These are phyloP conservation scores for Favolaschia claudopus DNA, from an alignment of 768 basidiomycete genomes.

Conservation along the genomic window DNA sequence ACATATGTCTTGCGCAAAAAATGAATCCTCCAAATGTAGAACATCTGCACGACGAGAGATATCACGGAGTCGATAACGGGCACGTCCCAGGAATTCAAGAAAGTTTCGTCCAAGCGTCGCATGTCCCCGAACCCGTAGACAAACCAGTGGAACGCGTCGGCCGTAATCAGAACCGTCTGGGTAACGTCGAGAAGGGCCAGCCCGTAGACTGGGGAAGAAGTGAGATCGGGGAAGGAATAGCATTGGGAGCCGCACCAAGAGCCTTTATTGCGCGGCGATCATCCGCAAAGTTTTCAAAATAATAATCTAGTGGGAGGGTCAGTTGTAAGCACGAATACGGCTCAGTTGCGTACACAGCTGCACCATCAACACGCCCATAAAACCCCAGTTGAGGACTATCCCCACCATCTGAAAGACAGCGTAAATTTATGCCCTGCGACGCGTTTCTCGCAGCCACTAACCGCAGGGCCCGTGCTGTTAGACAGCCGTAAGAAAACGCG, in stretches of 20 bases:
- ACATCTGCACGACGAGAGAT: constrained; percentile 28
- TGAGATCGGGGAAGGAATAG: constrained; percentile 1
- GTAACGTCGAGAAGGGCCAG: constrained; percentile 28
- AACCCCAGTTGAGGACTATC: constrained; percentile 17
- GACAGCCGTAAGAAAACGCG: background rate
- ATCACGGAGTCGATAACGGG: constrained; percentile 29
- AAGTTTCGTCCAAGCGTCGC: constrained; percentile 17
- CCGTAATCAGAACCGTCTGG: constrained; percentile 29
- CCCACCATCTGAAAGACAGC: background rate
- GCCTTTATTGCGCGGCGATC: constrained; percentile 9
- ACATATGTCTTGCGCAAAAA: constrained; percentile 12
- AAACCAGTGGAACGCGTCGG: constrained; percentile 36
- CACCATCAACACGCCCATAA: constrained; percentile 17
- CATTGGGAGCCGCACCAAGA: constrained; percentile 11
- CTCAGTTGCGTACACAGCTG: constrained; percentile 11
- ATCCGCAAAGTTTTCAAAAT: constrained; percentile 6
- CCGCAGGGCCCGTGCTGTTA: constrained; percentile 16
- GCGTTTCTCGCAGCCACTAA: background rate
- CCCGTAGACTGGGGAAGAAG: constrained; percentile 24
- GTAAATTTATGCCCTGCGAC: background rate
- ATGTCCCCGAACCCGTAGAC: constrained; percentile 28
- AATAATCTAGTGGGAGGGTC: constrained; percentile 13
- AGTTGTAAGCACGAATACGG: background rate
- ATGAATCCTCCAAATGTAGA: constrained; percentile 30
- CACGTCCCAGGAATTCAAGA: constrained; percentile 28